These are phyloP conservation scores for Eutrema japonicum DNA, from an alignment of 345 rosid genomes.

Conservation along the genomic window DNA sequence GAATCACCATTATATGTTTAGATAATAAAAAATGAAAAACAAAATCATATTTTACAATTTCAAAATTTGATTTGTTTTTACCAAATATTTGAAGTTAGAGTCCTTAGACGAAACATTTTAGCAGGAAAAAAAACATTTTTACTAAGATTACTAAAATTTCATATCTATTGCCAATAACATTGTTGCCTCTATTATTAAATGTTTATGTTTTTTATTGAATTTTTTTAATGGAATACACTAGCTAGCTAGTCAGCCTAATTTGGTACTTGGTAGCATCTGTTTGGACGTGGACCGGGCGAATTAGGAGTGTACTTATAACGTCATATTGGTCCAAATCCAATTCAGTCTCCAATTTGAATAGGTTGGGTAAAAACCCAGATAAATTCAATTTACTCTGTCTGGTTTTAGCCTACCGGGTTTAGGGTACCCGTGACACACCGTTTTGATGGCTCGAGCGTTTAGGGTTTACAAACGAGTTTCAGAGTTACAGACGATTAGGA, in stretches of 20 bases:
- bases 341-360: background rate
- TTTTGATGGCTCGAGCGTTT: no score
- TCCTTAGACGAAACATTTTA: background rate
- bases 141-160: background rate
- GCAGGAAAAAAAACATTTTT: background rate
- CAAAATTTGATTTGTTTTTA: background rate
- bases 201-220: background rate
- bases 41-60: no score
- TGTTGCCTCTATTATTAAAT: background rate
- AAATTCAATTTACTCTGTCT: no score
- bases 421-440: no score
- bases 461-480: no score
- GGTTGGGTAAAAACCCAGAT: no score
- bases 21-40: no score
- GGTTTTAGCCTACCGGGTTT: no score
- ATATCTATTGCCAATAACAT: no score
- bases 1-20: background rate
- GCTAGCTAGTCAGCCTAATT: background rate
- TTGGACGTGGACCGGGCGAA: slow-evolving; percentile 15
- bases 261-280: slow-evolving; percentile 18
- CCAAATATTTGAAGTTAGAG: background rate
- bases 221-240: background rate
- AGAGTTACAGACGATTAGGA: no score
- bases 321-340: background rate
- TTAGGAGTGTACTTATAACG: background rate